Evolutionary conservation across 148 eudicot species (phyloP).

Genomic region (Cornus controversa): DNA sequence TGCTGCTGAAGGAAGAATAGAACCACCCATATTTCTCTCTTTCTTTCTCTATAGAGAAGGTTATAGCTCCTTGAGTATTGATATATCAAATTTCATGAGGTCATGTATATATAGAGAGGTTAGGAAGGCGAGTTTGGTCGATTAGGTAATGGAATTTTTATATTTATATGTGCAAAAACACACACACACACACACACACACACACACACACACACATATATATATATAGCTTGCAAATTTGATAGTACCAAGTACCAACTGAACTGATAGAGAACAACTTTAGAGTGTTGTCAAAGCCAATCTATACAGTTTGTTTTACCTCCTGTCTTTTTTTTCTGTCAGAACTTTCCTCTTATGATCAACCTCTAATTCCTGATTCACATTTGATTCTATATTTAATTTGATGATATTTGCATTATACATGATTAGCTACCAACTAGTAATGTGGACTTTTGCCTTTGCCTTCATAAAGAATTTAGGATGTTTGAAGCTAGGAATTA

Average conservation of each 20-base stretch:
- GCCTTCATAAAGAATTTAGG: too few relatives aligned
- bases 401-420: too few relatives aligned
- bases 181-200: too few relatives aligned
- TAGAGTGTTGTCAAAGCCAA: constrained; percentile 37
- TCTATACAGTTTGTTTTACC: not conserved
- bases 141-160: constrained; percentile 26
- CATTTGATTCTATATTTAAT: too few relatives aligned
- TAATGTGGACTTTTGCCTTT: too few relatives aligned
- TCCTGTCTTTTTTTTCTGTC: not conserved
- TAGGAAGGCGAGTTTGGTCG: constrained; percentile 22
- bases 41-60: not conserved
- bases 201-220: too few relatives aligned
- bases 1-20: not conserved
- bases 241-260: constrained; percentile 10
- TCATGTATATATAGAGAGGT: constrained; percentile 12
- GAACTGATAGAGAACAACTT: constrained; percentile 30
- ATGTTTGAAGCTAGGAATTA: too few relatives aligned
- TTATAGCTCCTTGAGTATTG: constrained; percentile 1
- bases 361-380: not conserved
- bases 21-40: constrained; percentile 3
- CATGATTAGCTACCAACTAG: too few relatives aligned
- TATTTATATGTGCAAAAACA: too few relatives aligned
- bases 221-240: not conserved
- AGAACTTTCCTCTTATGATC: not conserved
- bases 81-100: not conserved